Base-by-base conservation (phyloP, 1,284 basidiomycete genomes). In the Boletus sp. region DNA sequence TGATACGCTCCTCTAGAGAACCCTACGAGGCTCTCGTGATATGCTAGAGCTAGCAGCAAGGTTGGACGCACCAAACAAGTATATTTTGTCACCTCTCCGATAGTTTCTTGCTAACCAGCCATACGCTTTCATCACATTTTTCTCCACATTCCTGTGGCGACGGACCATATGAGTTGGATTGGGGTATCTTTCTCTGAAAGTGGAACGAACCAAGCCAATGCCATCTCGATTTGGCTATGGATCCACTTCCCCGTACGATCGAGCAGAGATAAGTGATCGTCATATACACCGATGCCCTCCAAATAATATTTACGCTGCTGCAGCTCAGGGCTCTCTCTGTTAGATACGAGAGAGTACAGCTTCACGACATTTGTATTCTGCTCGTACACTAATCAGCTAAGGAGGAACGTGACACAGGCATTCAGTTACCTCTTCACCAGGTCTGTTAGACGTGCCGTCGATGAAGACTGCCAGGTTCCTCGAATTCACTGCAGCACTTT, bases 1-100 rank as follows among this genome's bases (percentile, higher is more conserved):
- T 72, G 69, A 51, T 68, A 73, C 8, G 69, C 71, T 4, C 71
- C 71, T 29, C 69, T 59, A 32, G 71, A 73, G 46, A 70, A 73
- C 2, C 72, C 72, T 72, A 17, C 5, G 26, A 16, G 64, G 26
- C 8, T 12, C 26, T 27, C 12, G 3, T 10, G 12, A 27, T 27
- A 2, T 27, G 26, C 26, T 27, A 27, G 26, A 10, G 26, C 26
- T 10, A 27, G 26, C 12, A 12, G 26, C 26, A 7, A 12, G 26
- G 12, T 27, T 27, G 26, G 8, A 10, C 26, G 9, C 26, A 27
- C 26, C 26, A 27, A 27, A 27, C 26, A 27, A 27, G 26, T 27
- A 27, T 27, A 27, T 27, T 27, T 27, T 8, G 9, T 27, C 26
- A 2, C 26, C 26, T 12, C 12, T 7, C 12, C 26, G 26, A 27